A percentile compares a stretch with the other conserved stretches of the same genome.
Conservation (phyloP, 345 rosid genomes). For the Melastoma malabathricum region DNA sequence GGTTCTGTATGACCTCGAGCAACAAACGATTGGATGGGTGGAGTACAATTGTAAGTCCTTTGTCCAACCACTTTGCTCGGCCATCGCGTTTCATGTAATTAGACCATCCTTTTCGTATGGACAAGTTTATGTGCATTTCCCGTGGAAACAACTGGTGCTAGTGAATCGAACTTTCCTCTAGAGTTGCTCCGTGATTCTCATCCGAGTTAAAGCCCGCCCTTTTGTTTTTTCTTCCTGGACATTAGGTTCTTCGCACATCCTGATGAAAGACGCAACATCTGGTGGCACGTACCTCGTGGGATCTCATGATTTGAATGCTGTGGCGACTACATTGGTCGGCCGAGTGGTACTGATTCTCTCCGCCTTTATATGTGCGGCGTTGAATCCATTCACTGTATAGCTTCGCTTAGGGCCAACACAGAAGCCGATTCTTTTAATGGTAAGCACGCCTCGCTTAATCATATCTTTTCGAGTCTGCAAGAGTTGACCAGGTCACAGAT, state of each 20-base stretch:
- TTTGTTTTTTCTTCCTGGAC: conserved; percentile 1
- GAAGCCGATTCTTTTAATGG: too few relatives aligned
- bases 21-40: conserved; percentile 75
- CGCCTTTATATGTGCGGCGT: conserved; percentile 17
- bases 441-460: too few relatives aligned
- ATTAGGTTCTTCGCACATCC: conserved; percentile 70
- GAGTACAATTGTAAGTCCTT: conserved; percentile 80
- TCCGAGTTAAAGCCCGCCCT: not conserved
- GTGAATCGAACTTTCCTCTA: not conserved
- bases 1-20: conserved; percentile 61
- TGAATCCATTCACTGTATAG: conserved; percentile 17
- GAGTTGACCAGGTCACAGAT: too few relatives aligned
- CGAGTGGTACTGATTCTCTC: conserved; percentile 18
- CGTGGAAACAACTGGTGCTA: not conserved
- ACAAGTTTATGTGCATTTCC: not conserved
- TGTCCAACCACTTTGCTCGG: not conserved
- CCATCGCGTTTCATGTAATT: not conserved
- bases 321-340: conserved; percentile 13
- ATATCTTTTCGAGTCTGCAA: too few relatives aligned
- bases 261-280: conserved; percentile 37
- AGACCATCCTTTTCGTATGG: not conserved
- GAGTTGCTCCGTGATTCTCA: not conserved
- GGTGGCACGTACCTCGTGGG: conserved; percentile 34
- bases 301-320: conserved; percentile 35
- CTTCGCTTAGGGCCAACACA: conserved; percentile 7